Percentiles rank a stretch among this genome's conserved stretches.
phyloP scores from a whole-genome alignment of 1,139 yeast species.

The Geotrichum cucujoidarum region DNA sequence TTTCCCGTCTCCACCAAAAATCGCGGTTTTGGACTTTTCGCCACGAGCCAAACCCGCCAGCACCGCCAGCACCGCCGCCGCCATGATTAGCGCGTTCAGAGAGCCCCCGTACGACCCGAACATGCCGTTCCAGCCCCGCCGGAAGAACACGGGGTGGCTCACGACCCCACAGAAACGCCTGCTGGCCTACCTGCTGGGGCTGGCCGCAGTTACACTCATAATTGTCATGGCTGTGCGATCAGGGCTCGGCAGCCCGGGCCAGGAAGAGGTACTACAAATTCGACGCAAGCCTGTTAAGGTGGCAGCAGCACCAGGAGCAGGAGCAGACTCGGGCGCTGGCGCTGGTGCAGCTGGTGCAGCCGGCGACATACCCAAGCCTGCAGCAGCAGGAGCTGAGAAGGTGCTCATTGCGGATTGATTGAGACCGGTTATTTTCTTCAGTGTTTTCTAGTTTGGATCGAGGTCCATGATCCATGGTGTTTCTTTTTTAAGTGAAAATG shows the following conservation, averaged over 20 bases:
- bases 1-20: too few species aligned
- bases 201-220: conserved; percentile 17
- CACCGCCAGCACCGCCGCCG: background rate
- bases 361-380: too few species aligned
- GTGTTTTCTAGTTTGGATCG: too few species aligned
- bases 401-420: too few species aligned
- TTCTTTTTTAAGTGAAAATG: too few species aligned
- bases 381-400: too few species aligned
- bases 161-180: conserved; percentile 26
- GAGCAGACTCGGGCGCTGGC: background rate
- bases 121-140: conserved; percentile 15
- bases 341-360: background rate
- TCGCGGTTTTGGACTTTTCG: background rate
- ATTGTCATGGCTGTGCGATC: conserved; percentile 11
- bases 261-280: conserved; percentile 5
- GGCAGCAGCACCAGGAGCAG: background rate
- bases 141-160: conserved; percentile 12
- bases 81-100: conserved; percentile 5
- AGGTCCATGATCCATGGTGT: too few species aligned
- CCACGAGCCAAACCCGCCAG: background rate
- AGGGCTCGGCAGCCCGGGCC: conserved; percentile 10
- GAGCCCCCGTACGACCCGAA: conserved; percentile 3
- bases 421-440: too few species aligned
- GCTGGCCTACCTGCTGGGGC: conserved; percentile 22
- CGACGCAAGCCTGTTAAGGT: conserved; percentile 5